Conservation (phyloP, 768 basidiomycete species). For the Gloeopeniophorella convolvens region DNA sequence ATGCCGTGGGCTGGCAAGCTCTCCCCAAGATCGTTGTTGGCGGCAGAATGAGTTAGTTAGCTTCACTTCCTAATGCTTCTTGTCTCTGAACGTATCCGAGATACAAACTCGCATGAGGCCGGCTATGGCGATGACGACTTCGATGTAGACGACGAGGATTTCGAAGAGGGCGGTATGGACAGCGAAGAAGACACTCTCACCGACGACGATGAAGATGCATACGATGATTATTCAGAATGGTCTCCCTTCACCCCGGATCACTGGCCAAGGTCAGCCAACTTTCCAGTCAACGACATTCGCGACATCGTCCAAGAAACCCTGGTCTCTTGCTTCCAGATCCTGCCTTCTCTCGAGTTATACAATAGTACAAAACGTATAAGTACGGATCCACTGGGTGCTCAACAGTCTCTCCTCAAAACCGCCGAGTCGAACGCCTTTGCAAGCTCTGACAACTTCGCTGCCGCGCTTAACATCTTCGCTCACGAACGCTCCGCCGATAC, state of each 20-base stretch:
- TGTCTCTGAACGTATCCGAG: too few relatives aligned
- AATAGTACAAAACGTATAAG: slow-evolving; percentile 36
- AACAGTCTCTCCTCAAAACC: slow-evolving; percentile 27
- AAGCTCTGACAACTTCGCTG: slow-evolving; percentile 46
- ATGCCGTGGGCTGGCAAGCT: slow-evolving; percentile 41
- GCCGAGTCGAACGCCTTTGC: slow-evolving; percentile 38
- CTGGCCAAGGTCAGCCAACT: slow-evolving; percentile 42
- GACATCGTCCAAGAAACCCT: slow-evolving; percentile 41
- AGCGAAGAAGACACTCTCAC: slow-evolving; percentile 25
- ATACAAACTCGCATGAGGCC: slow-evolving; percentile 24
- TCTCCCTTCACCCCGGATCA: slow-evolving; percentile 40
- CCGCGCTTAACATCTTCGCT: slow-evolving; percentile 49
- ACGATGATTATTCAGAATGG: slow-evolving; percentile 21
- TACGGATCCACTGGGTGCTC: slow-evolving; percentile 11
- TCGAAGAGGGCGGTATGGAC: slow-evolving; percentile 27
- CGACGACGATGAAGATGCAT: slow-evolving; percentile 30
- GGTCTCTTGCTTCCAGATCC: slow-evolving; percentile 40
- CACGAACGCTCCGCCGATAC: slow-evolving; percentile 29
- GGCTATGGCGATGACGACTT: slow-evolving; percentile 31
- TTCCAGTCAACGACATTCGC: slow-evolving; percentile 37
- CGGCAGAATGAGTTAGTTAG: slow-evolving; percentile 37
- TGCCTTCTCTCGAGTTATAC: slow-evolving; percentile 45
- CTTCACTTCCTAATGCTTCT: slow-evolving; percentile 3
- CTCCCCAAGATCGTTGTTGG: slow-evolving; percentile 49
- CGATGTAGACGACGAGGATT: slow-evolving; percentile 26